A percentile compares a stretch with the other conserved stretches of the same genome.
These are phyloP conservation scores for Chenopodium formosanum DNA, from an alignment of 148 eudicot genomes.

Conservation along the genomic window DNA sequence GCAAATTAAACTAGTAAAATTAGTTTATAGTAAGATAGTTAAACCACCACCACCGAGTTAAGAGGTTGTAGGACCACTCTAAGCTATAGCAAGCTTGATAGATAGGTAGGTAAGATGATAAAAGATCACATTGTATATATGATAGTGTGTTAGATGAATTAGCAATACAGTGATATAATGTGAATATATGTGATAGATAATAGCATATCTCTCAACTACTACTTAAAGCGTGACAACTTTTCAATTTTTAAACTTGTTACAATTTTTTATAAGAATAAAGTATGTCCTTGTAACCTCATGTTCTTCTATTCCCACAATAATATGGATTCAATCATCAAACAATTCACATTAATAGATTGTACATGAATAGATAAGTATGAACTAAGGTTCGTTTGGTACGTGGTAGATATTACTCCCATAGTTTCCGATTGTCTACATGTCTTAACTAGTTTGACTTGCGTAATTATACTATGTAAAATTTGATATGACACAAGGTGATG, in stretches of 20 bases:
- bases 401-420: too few relatives aligned
- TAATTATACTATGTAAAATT: too few relatives aligned
- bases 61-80: slow-evolving; percentile 14
- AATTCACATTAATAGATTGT: too few relatives aligned
- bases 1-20: neutral
- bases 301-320: neutral
- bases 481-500: too few relatives aligned
- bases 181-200: slow-evolving; percentile 5
- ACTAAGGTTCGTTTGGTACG: too few relatives aligned
- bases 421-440: too few relatives aligned
- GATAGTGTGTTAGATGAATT: neutral
- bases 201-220: slow-evolving; percentile 23
- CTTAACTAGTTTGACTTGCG: too few relatives aligned
- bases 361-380: too few relatives aligned
- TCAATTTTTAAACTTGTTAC: neutral
- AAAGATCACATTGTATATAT: slow-evolving; percentile 19
- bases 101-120: neutral
- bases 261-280: slow-evolving; percentile 8
- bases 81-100: neutral
- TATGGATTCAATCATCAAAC: neutral
- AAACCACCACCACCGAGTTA: slow-evolving; percentile 11
- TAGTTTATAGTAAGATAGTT: neutral
- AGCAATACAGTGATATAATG: slow-evolving; percentile 11
- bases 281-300: slow-evolving; percentile 32
- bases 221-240: slow-evolving; percentile 16